These are phyloP conservation scores for Clonostachys solani DNA, from an alignment of 2,329 filamentous ascomycete species.

Conservation along the genomic window DNA sequence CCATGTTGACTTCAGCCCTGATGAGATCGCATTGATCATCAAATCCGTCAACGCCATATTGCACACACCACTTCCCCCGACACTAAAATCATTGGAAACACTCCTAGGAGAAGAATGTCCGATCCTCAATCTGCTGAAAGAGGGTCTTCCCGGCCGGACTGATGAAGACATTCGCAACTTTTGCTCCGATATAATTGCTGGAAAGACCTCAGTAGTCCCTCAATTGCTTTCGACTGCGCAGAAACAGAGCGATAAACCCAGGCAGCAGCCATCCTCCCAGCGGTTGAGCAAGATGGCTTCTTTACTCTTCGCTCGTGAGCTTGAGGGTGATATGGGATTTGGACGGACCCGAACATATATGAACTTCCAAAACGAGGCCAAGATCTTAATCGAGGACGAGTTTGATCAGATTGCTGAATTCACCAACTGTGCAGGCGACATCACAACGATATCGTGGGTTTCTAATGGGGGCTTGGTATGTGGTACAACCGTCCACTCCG, in stretches of 20 bases:
- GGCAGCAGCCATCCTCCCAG: slow-evolving; percentile 3
- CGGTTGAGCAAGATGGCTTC: slow-evolving; percentile 21
- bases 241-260: neutral
- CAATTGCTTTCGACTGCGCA: slow-evolving; percentile 17
- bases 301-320: slow-evolving; percentile 43
- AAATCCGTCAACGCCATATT: slow-evolving; percentile 8
- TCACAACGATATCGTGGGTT: slow-evolving; percentile 54
- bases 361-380: slow-evolving; percentile 41
- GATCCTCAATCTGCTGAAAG: slow-evolving; percentile 13
- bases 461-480: slow-evolving; percentile 51
- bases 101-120: slow-evolving; percentile 10
- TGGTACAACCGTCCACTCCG: slow-evolving; percentile 59
- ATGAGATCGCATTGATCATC: slow-evolving; percentile 26
- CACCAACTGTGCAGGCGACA: slow-evolving; percentile 58
- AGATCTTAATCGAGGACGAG: slow-evolving; percentile 42
- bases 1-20: slow-evolving; percentile 40
- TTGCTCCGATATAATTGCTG: slow-evolving; percentile 20
- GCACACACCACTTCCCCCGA: slow-evolving; percentile 1
- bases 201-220: slow-evolving; percentile 5
- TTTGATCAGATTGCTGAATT: slow-evolving; percentile 48
- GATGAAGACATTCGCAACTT: slow-evolving; percentile 21
- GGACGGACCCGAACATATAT: slow-evolving; percentile 32
- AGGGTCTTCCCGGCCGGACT: slow-evolving; percentile 13
- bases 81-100: neutral
- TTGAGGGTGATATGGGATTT: slow-evolving; percentile 37